A percentile compares a stretch with the other conserved stretches of the same genome.
Conservation (phyloP, 768 basidiomycete species). For the Amanita pseudoporphyria region DNA sequence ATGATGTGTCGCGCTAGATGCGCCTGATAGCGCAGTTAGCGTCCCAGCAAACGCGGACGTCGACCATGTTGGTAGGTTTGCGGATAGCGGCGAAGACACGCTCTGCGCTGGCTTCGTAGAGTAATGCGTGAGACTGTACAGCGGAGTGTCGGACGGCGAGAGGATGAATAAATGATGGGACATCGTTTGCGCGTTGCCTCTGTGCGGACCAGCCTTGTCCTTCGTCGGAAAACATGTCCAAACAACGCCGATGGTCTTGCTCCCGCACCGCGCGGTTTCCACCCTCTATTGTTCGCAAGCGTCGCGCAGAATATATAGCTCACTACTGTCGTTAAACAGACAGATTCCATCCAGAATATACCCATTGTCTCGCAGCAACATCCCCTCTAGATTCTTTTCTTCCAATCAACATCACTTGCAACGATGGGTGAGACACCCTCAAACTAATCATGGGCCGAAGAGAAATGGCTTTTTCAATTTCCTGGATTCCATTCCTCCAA, state of each 20-base stretch:
- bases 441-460: not conserved
- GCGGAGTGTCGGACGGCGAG: conserved; percentile 79
- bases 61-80: conserved; percentile 84
- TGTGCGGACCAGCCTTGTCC: not conserved
- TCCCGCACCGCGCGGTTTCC: not conserved
- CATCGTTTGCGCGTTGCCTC: conserved; percentile 32
- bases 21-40: conserved; percentile 77
- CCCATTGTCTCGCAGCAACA: not conserved
- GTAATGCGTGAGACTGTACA: conserved; percentile 77
- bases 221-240: not conserved
- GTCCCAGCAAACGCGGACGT: conserved; percentile 89
- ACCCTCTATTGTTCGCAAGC: not conserved
- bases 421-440: conserved; percentile 7
- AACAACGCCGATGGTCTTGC: conserved; percentile 3
- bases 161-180: conserved; percentile 82
- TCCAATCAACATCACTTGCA: not conserved
- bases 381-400: conserved; percentile 1
- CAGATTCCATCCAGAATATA: not conserved
- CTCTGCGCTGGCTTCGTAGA: conserved; percentile 63
- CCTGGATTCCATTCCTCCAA: conserved; percentile 44
- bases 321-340: not conserved
- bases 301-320: not conserved
- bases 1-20: conserved; percentile 66
- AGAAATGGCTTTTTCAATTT: conserved; percentile 20
- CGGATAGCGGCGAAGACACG: conserved; percentile 58